These are phyloP conservation scores for Mycotypha africana DNA, from an alignment of 371 early-diverging fungal species.

Conservation along the genomic window DNA sequence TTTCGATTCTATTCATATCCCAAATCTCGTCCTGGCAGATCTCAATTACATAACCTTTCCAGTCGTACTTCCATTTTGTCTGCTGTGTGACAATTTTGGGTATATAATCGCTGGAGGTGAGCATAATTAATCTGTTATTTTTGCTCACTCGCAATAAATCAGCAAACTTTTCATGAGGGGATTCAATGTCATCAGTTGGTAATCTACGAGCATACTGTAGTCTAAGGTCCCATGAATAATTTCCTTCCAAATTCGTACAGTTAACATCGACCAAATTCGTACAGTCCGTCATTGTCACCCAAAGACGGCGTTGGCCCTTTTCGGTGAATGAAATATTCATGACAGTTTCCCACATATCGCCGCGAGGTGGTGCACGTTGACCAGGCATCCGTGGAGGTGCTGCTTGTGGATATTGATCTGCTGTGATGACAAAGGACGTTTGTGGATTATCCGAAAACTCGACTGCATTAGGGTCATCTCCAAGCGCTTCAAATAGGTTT, in stretches of 20 bases:
- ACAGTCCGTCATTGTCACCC: conserved; percentile 32
- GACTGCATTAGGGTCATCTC: background rate
- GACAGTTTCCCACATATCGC: conserved; percentile 15
- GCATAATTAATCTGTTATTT: conserved; percentile 17
- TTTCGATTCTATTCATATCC: conserved; percentile 18
- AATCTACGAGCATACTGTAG: conserved; percentile 30
- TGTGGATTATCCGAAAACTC: conserved; percentile 22
- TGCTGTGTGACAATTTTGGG: conserved; percentile 26
- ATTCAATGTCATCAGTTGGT: conserved; percentile 16
- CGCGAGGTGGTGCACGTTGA: conserved; percentile 1
- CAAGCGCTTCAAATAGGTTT: conserved; percentile 8
- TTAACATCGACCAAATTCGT: conserved; percentile 23
- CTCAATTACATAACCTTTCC: conserved; percentile 30
- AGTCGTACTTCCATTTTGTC: conserved; percentile 35
- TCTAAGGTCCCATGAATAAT: conserved; percentile 42
- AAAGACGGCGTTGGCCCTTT: conserved; percentile 14
- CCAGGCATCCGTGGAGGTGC: background rate
- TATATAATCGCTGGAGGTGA: conserved; percentile 17
- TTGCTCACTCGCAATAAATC: conserved; percentile 12
- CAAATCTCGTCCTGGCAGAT: conserved; percentile 37
- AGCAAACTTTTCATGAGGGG: conserved; percentile 38
- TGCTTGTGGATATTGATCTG: conserved; percentile 16
- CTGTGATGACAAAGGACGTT: conserved; percentile 15
- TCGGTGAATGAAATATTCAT: conserved; percentile 18
- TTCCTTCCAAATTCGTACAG: conserved; percentile 22